Conservation (phyloP, 768 basidiomycete species). For the Tephrocybe sp. region DNA sequence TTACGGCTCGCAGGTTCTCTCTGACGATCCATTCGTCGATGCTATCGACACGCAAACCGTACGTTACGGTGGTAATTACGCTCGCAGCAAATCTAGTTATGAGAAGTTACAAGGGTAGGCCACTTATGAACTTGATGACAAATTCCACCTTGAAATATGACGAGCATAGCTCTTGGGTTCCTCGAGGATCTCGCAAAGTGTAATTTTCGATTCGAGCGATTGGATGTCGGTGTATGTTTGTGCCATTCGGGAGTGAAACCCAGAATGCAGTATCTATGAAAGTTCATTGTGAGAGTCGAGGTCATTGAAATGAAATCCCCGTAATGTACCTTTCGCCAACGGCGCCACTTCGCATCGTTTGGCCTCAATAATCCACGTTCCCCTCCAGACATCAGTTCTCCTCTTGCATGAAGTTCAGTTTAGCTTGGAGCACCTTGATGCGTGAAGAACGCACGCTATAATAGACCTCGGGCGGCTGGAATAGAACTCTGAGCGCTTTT, state of each 20-base stretch:
- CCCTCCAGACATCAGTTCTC: slow-evolving; percentile 45
- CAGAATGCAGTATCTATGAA: slow-evolving; percentile 40
- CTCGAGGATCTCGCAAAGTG: slow-evolving; percentile 38
- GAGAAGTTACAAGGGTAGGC: background rate
- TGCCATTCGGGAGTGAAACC: slow-evolving; percentile 39
- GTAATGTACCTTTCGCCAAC: slow-evolving; percentile 40
- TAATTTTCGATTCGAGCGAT: slow-evolving; percentile 43
- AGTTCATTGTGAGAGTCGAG: too few relatives aligned
- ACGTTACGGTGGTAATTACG: slow-evolving; percentile 42
- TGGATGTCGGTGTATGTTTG: slow-evolving; percentile 45
- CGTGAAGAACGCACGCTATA: slow-evolving; percentile 29
- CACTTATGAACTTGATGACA: background rate
- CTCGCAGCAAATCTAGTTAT: slow-evolving; percentile 40
- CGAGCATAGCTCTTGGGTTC: slow-evolving; percentile 37
- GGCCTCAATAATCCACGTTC: slow-evolving; percentile 44
- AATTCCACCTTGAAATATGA: slow-evolving; percentile 36
- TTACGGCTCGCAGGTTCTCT: slow-evolving; percentile 42
- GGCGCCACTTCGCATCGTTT: slow-evolving; percentile 43
- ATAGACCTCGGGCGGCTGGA: slow-evolving; percentile 47
- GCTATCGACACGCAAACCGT: slow-evolving; percentile 40
- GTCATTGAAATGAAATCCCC: background rate
- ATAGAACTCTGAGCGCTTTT: slow-evolving; percentile 45
- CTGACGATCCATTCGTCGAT: slow-evolving; percentile 46
- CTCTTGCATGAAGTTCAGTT: slow-evolving; percentile 21
- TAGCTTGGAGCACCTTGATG: background rate